Conservation (phyloP, 495 filamentous ascomycete species). For the Parathielavia hyrcaniae region DNA sequence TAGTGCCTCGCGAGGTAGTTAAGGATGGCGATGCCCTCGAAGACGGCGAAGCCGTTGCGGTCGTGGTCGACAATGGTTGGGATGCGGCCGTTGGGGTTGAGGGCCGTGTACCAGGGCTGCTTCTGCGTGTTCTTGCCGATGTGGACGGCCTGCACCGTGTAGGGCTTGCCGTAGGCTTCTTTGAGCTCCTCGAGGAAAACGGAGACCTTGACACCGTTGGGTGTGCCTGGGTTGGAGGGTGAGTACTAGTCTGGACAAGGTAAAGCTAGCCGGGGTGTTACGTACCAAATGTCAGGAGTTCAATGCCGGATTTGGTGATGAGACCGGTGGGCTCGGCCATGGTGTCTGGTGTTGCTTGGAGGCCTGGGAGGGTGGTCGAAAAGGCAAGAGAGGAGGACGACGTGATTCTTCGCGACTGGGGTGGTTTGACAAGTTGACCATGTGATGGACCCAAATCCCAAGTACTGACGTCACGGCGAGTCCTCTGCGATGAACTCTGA, state of each 20-base stretch:
- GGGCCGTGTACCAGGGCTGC: conserved; percentile 55
- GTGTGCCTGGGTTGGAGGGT: conserved; percentile 27
- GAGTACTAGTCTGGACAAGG: not conserved
- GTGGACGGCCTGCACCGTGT: conserved; percentile 58
- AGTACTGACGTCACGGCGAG: not conserved
- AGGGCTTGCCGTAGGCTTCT: conserved; percentile 49
- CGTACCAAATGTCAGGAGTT: conserved; percentile 46
- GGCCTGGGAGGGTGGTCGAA: conserved; percentile 3
- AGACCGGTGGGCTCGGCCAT: conserved; percentile 45
- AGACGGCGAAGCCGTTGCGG: conserved; percentile 55
- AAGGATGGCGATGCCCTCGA: conserved; percentile 73
- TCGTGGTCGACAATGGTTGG: conserved; percentile 70
- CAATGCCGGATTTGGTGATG: conserved; percentile 51
- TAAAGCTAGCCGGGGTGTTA: not conserved
- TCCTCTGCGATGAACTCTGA: no score
- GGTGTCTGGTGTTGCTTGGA: conserved; percentile 1
- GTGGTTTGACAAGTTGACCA: not conserved
- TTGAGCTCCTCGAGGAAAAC: conserved; percentile 77
- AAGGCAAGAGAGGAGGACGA: no score
- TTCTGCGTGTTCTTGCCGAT: conserved; percentile 71
- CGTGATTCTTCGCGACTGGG: not conserved
- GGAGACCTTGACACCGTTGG: conserved; percentile 58
- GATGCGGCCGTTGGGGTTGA: conserved; percentile 85
- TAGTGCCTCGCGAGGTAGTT: conserved; percentile 71
- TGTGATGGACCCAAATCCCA: not conserved